phyloP scores from a whole-genome alignment of 768 basidiomycete species.

The Russula lepida region DNA sequence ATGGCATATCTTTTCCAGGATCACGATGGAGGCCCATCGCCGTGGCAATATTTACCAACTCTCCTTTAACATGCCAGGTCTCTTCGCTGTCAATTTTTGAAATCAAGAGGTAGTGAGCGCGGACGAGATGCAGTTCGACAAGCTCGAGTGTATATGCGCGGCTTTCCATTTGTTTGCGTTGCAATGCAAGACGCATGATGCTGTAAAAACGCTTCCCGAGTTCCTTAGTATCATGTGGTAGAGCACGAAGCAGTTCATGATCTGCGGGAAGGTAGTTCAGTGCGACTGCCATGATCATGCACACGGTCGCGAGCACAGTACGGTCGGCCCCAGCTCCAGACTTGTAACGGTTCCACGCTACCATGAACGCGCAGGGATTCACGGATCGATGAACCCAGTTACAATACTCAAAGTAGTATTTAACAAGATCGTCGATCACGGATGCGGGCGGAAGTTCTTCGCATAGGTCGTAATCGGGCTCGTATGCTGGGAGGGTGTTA shows the following conservation, averaged over 20 bases:
- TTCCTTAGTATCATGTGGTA: slow-evolving; percentile 45
- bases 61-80: slow-evolving; percentile 61
- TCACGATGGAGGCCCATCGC: slow-evolving; percentile 78
- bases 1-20: slow-evolving; percentile 61
- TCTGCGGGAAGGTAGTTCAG: slow-evolving; percentile 61
- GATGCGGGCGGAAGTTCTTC: slow-evolving; percentile 54
- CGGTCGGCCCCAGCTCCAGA: slow-evolving; percentile 56
- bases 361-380: slow-evolving; percentile 50
- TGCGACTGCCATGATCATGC: slow-evolving; percentile 66
- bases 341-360: slow-evolving; percentile 70
- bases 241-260: slow-evolving; percentile 49
- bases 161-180: slow-evolving; percentile 48
- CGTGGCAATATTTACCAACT: slow-evolving; percentile 56
- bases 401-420: slow-evolving; percentile 78
- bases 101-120: slow-evolving; percentile 58
- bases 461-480: slow-evolving; percentile 69
- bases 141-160: slow-evolving; percentile 53
- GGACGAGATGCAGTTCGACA: slow-evolving; percentile 56
- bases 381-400: slow-evolving; percentile 83
- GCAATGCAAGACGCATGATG: slow-evolving; percentile 55
- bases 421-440: slow-evolving; percentile 63
- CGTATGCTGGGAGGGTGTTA: slow-evolving; percentile 37
- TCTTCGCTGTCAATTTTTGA: slow-evolving; percentile 65
- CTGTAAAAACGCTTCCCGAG: slow-evolving; percentile 60
- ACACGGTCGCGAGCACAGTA: slow-evolving; percentile 60